Evolutionary conservation across 768 basidiomycete species (phyloP), one percentile per base, ranked within the genome.

Genomic region (Serendipita indica): DNA sequence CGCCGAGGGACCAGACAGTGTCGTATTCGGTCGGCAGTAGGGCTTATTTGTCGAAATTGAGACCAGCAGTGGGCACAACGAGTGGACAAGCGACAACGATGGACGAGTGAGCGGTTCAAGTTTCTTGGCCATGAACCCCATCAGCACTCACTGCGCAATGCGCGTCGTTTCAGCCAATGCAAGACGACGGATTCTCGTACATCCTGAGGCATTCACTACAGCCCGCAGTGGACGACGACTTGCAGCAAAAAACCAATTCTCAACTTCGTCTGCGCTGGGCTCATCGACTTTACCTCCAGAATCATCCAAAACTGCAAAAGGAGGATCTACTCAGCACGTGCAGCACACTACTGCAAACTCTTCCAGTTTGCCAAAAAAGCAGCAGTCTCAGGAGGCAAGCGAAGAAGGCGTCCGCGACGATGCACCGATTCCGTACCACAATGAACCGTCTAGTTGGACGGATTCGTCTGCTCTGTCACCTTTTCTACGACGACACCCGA

Each of bases 401-500:
- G n/a, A n/a, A n/a, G n/a, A n/a, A n/a, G n/a, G n/a, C n/a, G 49
- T 2, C 7, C 49, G n/a, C 5, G 35, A 57, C 32, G 33, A 57
- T 20, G 18, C n/a, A 18, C 57, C 57, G 18, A 20, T 35, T 10
- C 57, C 33, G 57, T 57, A 57, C 28, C 37, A 35, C 6, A 57
- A 39, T 37, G 20, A 27, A 5, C 32, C 16, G 12, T 57, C 37
- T 5, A 33, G 22, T n/a, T 57, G 57, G 37, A 33, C 20, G 35
- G 57, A 57, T 20, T n/a, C 57, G 35, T 57, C 37, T 12, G n/a
- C 34, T 18, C 22, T 57, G 4, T 22, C 57, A 10, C 33, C 57
- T n/a, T 57, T n/a, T 20, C 57, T 34, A 2, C 33, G 20, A 64
- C 65, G 52, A 63, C 65, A 20, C 34, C 74, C 39, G 72, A 72